Conservation (phyloP, 2,329 filamentous ascomycete genomes). For the Curvularia spicifera region DNA sequence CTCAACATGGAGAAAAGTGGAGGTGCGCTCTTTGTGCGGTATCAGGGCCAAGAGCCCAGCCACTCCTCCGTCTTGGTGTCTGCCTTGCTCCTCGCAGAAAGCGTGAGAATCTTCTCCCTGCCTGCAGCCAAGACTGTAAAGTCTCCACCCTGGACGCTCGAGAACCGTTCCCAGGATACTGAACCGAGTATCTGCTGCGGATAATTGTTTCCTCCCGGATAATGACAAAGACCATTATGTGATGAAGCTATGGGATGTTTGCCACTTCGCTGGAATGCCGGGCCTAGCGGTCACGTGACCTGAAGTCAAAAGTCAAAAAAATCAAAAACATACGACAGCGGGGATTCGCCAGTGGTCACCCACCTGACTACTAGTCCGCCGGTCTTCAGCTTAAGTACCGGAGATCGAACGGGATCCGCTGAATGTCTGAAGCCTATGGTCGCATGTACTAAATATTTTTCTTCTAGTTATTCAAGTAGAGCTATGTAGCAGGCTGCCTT, state of each 20-base stretch:
- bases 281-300: not conserved
- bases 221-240: not conserved
- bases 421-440: too few relatives aligned
- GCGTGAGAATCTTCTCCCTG: not conserved
- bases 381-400: too few relatives aligned
- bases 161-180: not conserved
- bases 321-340: not conserved
- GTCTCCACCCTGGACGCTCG: not conserved
- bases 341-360: not conserved
- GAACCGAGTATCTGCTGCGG: not conserved
- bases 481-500: too few relatives aligned
- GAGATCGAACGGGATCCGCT: too few relatives aligned
- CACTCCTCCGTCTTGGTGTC: not conserved
- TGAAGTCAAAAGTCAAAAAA: not conserved
- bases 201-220: not conserved
- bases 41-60: not conserved
- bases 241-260: not conserved
- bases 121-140: not conserved
- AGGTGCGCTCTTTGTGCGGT: slow-evolving; percentile 20
- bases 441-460: too few relatives aligned
- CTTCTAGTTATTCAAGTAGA: too few relatives aligned
- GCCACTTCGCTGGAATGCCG: not conserved
- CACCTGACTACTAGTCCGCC: too few relatives aligned
- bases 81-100: not conserved
- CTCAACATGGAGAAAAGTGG: slow-evolving; percentile 5